Evolutionary conservation across 1,139 yeast genomes (phyloP).

Genomic region (Yarrowia galli): DNA sequence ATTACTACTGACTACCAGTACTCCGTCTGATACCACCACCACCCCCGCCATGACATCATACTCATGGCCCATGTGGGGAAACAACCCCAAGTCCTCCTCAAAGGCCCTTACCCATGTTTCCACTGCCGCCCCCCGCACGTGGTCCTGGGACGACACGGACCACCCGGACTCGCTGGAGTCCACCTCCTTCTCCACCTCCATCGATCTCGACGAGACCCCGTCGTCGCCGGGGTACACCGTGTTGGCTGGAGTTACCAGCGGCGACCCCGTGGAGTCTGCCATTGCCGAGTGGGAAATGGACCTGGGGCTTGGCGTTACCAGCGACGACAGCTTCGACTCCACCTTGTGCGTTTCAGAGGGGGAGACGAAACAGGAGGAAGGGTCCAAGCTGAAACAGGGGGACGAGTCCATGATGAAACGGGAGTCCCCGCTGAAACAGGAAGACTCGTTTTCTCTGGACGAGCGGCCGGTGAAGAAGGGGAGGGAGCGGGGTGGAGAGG

Average conservation of each 20-base stretch:
- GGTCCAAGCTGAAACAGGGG: not conserved
- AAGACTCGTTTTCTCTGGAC: not conserved
- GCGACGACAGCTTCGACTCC: not conserved
- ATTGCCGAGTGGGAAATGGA: conserved; percentile 17
- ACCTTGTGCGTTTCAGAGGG: no score
- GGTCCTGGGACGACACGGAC: not conserved
- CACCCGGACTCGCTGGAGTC: not conserved
- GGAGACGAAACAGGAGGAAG: no score
- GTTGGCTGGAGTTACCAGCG: conserved; percentile 4
- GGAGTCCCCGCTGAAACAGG: not conserved
- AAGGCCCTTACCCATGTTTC: not conserved
- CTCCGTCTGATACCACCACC: no score
- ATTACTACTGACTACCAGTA: no score
- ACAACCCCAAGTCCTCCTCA: not conserved
- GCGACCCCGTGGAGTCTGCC: conserved; percentile 9
- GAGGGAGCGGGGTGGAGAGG: not conserved
- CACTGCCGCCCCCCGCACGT: not conserved
- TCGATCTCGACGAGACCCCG: conserved; percentile 2
- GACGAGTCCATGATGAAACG: no score
- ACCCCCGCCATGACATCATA: not conserved
- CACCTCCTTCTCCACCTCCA: conserved; percentile 1
- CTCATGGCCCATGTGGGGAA: conserved; percentile 29
- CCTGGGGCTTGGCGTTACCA: not conserved
- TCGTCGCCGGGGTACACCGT: conserved; percentile 6
- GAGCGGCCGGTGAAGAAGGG: not conserved